Percentiles rank a stretch among this genome's conserved stretches.
Evolutionary conservation across 768 basidiomycete species (phyloP).

Genomic region (Amanita thiersii): DNA sequence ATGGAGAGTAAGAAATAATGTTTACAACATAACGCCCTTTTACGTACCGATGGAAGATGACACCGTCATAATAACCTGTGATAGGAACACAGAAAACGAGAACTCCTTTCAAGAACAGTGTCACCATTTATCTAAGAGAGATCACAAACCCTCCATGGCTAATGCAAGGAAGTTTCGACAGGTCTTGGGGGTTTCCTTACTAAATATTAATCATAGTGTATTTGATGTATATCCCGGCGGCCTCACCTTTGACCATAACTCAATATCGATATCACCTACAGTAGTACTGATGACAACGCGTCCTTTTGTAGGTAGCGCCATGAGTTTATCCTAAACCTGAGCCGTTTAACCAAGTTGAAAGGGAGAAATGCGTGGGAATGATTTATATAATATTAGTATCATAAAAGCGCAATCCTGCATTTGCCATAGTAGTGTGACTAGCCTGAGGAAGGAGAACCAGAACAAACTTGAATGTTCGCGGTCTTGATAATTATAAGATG

Average conservation of each 20-base stretch:
- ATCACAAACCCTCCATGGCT: slow-evolving; percentile 77
- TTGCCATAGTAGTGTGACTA: no score
- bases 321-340: no score
- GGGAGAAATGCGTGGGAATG: no score
- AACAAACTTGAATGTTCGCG: no score
- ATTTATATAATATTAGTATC: no score
- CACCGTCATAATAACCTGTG: slow-evolving; percentile 91
- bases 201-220: background rate
- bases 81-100: slow-evolving; percentile 1
- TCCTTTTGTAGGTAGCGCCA: slow-evolving; percentile 83
- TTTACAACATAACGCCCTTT: background rate
- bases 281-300: slow-evolving; percentile 87
- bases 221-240: background rate
- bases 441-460: no score
- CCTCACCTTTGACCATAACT: slow-evolving; percentile 84
- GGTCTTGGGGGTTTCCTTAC: slow-evolving; percentile 87
- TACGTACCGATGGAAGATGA: slow-evolving; percentile 82
- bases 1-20: background rate
- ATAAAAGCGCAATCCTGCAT: no score
- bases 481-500: no score
- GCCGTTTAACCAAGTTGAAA: no score
- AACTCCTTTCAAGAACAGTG: slow-evolving; percentile 12
- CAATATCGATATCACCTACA: slow-evolving; percentile 80
- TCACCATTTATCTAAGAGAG: slow-evolving; percentile 11
- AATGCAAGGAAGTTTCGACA: slow-evolving; percentile 87